Evolutionary conservation across 371 early-diverging fungal species (phyloP), one percentile per base, ranked within the genome.

Genomic region (Mucor indicus): DNA sequence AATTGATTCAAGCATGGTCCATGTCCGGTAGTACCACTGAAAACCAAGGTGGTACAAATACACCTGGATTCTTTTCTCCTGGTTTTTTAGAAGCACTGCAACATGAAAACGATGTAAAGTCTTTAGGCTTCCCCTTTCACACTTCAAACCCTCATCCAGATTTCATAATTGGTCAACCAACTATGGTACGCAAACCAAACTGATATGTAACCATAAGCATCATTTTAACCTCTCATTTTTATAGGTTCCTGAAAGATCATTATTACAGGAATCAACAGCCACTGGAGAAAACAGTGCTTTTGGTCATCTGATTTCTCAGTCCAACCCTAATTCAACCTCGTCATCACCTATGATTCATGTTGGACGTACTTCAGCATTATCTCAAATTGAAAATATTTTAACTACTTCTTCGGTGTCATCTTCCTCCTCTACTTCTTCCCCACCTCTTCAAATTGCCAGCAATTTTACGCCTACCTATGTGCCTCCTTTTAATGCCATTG

Each of bases 11-110:
- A 16, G 13, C 40, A 1, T 49, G 40, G 50, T 33, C 27, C 17
- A 32, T 16, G 10, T 24, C 19, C 19, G 40, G 40, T 39, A 25
- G 40, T 24, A 39, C 40, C 22, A 15, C 40, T 23, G 24, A 39
- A 23, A 25, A 22, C 37, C 48, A 25, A 10, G 32, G 27, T 32
- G 41, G 41, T n/a, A 31, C 16, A 3, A 64, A 63, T n/a, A 83
- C 85, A 2, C 87, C 87, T 0, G 77, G 73, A 5, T 84, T 86
- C 63, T 86, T 86, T 39, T 78, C 84, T 13, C 84, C 87, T 16
- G 77, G 77, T 29, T 86, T 86, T 51, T 67, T 82, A 31, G 83
- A 82, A 13, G 81, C 87, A 2, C 52, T 86, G 3, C 66, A 68
- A 33, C 58, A 69, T 41, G 63, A 78, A 59, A 63, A 76, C 53